Evolutionary conservation across 768 basidiomycete genomes (phyloP).

Genomic region (Tulasnella sp.): DNA sequence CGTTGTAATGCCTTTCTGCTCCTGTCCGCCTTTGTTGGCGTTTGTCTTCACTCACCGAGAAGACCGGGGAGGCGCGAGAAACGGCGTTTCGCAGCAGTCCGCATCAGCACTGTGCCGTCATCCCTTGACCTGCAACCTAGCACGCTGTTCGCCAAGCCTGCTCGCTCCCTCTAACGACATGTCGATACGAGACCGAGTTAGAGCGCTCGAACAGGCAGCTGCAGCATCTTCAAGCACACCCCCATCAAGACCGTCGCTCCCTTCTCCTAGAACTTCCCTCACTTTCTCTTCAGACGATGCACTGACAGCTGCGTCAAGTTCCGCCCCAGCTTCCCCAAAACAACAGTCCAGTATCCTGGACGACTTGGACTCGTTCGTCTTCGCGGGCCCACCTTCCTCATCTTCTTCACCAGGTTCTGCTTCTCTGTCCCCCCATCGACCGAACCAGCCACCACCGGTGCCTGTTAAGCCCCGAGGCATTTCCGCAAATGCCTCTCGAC

Average conservation of each 20-base stretch:
- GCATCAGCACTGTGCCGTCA: background rate
- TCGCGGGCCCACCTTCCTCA: constrained; percentile 14
- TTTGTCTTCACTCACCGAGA: no score
- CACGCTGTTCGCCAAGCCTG: background rate
- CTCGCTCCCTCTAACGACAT: background rate
- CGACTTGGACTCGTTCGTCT: constrained; percentile 17
- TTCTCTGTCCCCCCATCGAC: background rate
- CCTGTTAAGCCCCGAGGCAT: background rate
- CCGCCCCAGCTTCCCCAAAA: constrained; percentile 12
- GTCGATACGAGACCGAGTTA: constrained; percentile 8
- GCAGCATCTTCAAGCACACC: background rate
- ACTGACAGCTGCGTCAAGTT: constrained; percentile 2
- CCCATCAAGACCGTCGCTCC: constrained; percentile 4
- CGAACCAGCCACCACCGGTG: background rate
- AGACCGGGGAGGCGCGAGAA: background rate
- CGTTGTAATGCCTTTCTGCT: no score
- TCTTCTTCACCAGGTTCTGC: constrained; percentile 10
- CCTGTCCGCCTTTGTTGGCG: no score
- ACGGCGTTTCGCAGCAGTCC: background rate
- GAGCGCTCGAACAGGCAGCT: constrained; percentile 14
- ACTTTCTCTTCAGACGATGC: constrained; percentile 17
- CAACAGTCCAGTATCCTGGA: constrained; percentile 12
- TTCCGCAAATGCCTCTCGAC: background rate
- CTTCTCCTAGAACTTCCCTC: constrained; percentile 19
- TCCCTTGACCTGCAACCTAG: background rate